phyloP scores from a whole-genome alignment of 2,329 filamentous ascomycete species.

The Paecilomyces niveus region DNA sequence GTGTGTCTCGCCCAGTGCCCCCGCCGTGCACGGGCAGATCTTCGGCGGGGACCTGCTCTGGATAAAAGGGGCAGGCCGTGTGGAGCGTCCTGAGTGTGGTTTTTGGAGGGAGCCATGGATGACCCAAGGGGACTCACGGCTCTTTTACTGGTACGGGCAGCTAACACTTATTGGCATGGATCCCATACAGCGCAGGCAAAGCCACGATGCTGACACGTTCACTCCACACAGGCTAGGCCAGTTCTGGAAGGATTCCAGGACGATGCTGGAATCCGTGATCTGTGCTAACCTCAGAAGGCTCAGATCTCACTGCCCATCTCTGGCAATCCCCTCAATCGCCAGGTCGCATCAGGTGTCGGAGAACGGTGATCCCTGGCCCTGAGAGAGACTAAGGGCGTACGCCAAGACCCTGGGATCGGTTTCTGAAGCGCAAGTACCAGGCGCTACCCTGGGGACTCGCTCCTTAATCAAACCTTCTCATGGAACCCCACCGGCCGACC shows the following conservation, averaged over 20 bases:
- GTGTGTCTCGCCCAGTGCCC: neutral
- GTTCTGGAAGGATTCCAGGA: neutral
- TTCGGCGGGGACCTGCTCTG: neutral
- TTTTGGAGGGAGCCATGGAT: neutral
- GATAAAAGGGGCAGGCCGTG: neutral
- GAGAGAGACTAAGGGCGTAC: slow-evolving; percentile 10
- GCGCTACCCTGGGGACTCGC: slow-evolving; percentile 24
- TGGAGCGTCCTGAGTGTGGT: neutral
- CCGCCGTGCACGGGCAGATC: neutral
- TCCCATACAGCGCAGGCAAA: neutral
- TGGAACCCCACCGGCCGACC: neutral
- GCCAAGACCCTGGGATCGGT: slow-evolving; percentile 14
- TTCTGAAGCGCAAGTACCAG: slow-evolving; percentile 12
- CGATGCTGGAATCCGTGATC: slow-evolving; percentile 1
- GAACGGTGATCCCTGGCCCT: slow-evolving; percentile 12
- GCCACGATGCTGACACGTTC: slow-evolving; percentile 3
- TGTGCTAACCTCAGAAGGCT: neutral
- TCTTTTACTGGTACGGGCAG: neutral
- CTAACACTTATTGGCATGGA: neutral
- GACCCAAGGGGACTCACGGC: neutral
- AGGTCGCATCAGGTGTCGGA: slow-evolving; percentile 8
- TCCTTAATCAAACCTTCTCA: slow-evolving; percentile 34
- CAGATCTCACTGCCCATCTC: slow-evolving; percentile 1
- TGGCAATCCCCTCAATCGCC: slow-evolving; percentile 8
- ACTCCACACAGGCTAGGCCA: neutral